Percentiles rank a stretch among this genome's conserved stretches.
phyloP scores from a whole-genome alignment of 805 yeast species.

The Pichia thaimueangensis region DNA sequence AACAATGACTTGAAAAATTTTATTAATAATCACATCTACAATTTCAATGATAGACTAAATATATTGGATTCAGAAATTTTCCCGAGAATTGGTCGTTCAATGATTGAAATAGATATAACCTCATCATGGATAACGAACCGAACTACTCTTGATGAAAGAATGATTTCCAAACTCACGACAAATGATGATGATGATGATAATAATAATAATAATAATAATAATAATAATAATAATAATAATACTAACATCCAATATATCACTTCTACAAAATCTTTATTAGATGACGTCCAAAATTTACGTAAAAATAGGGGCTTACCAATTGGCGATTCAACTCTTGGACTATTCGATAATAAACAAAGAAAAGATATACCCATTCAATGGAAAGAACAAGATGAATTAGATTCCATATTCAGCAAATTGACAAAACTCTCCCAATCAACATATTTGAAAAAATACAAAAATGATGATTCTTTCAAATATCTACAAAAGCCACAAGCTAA shows the following conservation, averaged over 20 bases:
- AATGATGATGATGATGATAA: too few species aligned
- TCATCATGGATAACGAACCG: constrained; percentile 61
- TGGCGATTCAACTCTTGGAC: constrained; percentile 22
- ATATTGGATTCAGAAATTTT: constrained; percentile 28
- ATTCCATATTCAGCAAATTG: constrained; percentile 29
- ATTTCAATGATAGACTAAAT: constrained; percentile 14
- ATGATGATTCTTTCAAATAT: background rate
- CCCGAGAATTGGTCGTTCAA: constrained; percentile 53
- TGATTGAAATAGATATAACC: constrained; percentile 65
- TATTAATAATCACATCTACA: constrained; percentile 21
- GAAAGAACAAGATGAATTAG: constrained; percentile 37
- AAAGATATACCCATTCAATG: constrained; percentile 25
- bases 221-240: background rate
- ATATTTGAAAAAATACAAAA: constrained; percentile 12
- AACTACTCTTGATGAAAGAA: constrained; percentile 34
- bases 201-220: too few species aligned
- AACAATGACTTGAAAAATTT: constrained; percentile 31
- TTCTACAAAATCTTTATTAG: constrained; percentile 51
- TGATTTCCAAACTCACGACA: constrained; percentile 39
- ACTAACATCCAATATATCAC: constrained; percentile 27
- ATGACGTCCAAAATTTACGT: constrained; percentile 51
- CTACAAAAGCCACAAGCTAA: background rate
- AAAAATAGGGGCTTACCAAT: constrained; percentile 30
- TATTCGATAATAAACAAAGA: constrained; percentile 27
- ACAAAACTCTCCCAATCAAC: constrained; percentile 20